Evolutionary conservation across 495 filamentous ascomycete species (phyloP).

Genomic region (Penicillium pancosmium): DNA sequence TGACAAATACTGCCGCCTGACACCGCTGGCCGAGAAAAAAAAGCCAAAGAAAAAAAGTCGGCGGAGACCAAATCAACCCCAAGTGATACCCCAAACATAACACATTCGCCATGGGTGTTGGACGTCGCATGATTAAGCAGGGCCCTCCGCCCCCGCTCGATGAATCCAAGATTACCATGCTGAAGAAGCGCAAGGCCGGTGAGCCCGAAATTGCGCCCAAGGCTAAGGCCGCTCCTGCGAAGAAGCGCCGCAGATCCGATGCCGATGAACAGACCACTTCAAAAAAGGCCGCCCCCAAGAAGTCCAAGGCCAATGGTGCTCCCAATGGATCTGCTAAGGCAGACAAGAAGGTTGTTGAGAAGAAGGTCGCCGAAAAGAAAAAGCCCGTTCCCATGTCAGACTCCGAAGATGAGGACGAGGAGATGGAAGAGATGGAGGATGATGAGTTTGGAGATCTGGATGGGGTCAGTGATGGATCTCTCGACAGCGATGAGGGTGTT

Average conservation of each 20-base stretch:
- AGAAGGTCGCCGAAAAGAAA: conserved; percentile 39
- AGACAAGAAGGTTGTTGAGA: conserved; percentile 26
- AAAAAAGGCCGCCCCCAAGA: conserved; percentile 41
- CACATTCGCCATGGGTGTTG: conserved; percentile 72
- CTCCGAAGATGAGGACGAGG: conserved; percentile 44
- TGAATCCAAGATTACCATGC: conserved; percentile 71
- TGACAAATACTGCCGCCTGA: conserved; percentile 28
- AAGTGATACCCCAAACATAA: conserved; percentile 21
- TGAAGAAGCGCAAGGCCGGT: conserved; percentile 76
- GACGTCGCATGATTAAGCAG: conserved; percentile 95
- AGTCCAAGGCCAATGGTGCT: conserved; percentile 49
- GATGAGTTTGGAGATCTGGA: conserved; percentile 60
- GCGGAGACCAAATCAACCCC: conserved; percentile 15
- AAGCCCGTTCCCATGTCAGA: conserved; percentile 51
- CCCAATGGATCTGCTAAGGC: conserved; percentile 38
- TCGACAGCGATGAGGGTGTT: conserved; percentile 56
- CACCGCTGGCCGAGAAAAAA: conserved; percentile 40
- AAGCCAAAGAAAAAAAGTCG: conserved; percentile 29
- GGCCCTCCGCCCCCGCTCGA: conserved; percentile 81
- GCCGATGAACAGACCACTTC: conserved; percentile 37
- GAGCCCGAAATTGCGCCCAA: conserved; percentile 46
- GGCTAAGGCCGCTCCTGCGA: conserved; percentile 51
- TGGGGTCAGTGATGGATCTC: conserved; percentile 48
- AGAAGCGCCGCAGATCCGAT: conserved; percentile 67
- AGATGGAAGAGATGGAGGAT: conserved; percentile 40